A percentile compares a stretch with the other conserved stretches of the same genome.
These are phyloP conservation scores for Croton setiger DNA, from an alignment of 441 rosid species.

Conservation along the genomic window DNA sequence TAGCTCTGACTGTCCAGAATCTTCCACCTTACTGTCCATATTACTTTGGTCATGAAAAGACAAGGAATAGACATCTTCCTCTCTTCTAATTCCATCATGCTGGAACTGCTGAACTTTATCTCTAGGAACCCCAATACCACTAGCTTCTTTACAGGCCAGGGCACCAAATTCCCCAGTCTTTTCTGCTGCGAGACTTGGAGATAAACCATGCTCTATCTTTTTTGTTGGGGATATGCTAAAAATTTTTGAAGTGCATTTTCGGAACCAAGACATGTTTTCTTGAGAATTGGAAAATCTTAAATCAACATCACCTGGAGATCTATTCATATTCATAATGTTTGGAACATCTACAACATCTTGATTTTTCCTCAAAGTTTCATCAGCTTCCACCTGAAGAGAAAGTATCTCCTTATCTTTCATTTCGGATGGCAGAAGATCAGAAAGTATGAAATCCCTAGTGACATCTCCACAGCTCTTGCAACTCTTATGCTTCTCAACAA, in stretches of 20 bases:
- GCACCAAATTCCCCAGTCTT: conserved; percentile 18
- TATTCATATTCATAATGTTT: conserved; percentile 31
- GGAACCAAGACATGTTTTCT: conserved; percentile 55
- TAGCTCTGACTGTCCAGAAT: conserved; percentile 54
- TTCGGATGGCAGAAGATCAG: conserved; percentile 54
- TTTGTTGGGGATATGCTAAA: conserved; percentile 57
- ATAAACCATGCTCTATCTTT: conserved; percentile 34
- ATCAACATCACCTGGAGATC: conserved; percentile 33
- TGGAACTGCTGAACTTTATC: conserved; percentile 33
- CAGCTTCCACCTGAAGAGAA: conserved; percentile 32
- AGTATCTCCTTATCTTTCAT: conserved; percentile 34
- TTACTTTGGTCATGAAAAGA: conserved; percentile 55
- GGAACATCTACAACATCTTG: conserved; percentile 30
- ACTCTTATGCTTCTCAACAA: conserved; percentile 54
- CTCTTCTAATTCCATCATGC: conserved; percentile 28
- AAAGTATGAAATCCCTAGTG: conserved; percentile 52
- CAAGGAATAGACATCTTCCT: conserved; percentile 35
- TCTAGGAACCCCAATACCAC: conserved; percentile 26
- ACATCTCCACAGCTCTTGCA: conserved; percentile 63
- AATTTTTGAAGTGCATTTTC: conserved; percentile 55
- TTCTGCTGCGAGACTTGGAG: conserved; percentile 29
- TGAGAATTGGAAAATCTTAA: conserved; percentile 40
- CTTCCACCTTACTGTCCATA: conserved; percentile 51
- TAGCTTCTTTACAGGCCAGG: conserved; percentile 26
- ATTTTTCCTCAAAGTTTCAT: conserved; percentile 30